Evolutionary conservation across 441 rosid species (phyloP), one percentile per base, ranked within the genome.

Genomic region (Cnidoscolus chayamansa): DNA sequence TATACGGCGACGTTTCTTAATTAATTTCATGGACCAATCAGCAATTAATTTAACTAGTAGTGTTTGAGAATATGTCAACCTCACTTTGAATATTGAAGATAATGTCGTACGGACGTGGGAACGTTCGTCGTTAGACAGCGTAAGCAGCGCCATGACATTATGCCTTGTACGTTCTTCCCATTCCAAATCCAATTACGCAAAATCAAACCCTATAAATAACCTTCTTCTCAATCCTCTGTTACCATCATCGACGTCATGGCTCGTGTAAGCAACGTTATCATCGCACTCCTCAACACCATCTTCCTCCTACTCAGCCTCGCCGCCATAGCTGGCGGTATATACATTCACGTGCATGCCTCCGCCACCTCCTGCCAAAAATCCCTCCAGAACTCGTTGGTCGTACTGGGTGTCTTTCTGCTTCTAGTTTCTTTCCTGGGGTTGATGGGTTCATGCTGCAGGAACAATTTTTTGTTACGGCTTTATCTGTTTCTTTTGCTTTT

Each of bases 351-450:
- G 17, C 31, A 62, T 17, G 57, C 62, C 32, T 3, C 56, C 12
- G 37, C 74, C 66, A 57, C 76, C 67, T 5, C 54, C 10, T 88
- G 92, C 62, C 82, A 86, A 55, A 65, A 79, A 51, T 67, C 78
- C 51, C 50, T 86, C 1, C 73, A 79, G 19, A 71, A 67, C 57
- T 84, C 90, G 1, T 74, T 89, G 7, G 75, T 85, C n/a, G 43
- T 83, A 55, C 66, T 74, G 0, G 94, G 94, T 2, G 9, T 62
- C 9, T 64, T 76, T 63, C 50, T 87, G 20, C 43, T 78, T 19
- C 43, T 72, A 13, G 80, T 89, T 20, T 86, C 94, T 9, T 16
- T 81, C 3, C 51, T 84, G 20, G 94, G 91, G 50, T 63, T 86
- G 17, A 59, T 81, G 0, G 94, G 90, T 3, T 80, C 87, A 0